These are phyloP conservation scores for Perkinsus chesapeaki DNA, from an alignment of 169 alveolate genomes.

Conservation along the genomic window DNA sequence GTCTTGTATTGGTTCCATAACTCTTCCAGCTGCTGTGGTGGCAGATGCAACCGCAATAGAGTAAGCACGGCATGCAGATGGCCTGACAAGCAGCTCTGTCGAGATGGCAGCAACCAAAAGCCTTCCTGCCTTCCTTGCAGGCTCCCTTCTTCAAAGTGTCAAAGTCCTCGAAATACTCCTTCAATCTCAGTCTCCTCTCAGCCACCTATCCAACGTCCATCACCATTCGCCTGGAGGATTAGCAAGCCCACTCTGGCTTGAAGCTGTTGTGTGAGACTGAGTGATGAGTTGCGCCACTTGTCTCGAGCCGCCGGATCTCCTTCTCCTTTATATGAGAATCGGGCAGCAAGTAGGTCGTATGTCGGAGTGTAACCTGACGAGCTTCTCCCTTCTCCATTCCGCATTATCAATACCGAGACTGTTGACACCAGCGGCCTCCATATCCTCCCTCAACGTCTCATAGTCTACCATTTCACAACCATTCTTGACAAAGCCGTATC, in stretches of 20 bases:
- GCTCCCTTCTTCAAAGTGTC: neutral
- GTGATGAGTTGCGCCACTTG: neutral
- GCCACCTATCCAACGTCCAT: neutral
- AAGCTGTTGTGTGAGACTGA: neutral
- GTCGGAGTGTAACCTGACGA: neutral
- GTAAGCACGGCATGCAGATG: neutral
- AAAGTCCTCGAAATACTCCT: neutral
- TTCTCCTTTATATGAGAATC: neutral
- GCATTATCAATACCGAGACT: neutral
- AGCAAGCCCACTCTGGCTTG: neutral
- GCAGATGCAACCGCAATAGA: neutral
- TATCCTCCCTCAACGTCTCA: neutral
- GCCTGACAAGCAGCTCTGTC: neutral
- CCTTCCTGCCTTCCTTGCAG: neutral
- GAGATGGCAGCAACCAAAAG: neutral
- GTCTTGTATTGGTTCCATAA: neutral
- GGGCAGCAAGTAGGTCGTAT: neutral
- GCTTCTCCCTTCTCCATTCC: neutral
- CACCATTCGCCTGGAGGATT: neutral
- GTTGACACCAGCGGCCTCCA: neutral
- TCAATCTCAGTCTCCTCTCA: neutral
- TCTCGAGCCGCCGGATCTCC: neutral
- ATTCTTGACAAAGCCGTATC: neutral
- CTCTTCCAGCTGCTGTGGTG: neutral
- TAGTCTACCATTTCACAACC: neutral